Percentiles rank a stretch among this genome's conserved stretches.
phyloP scores from a whole-genome alignment of 352 stramenopile genomes.

The Globisporangium megalacanthum region DNA sequence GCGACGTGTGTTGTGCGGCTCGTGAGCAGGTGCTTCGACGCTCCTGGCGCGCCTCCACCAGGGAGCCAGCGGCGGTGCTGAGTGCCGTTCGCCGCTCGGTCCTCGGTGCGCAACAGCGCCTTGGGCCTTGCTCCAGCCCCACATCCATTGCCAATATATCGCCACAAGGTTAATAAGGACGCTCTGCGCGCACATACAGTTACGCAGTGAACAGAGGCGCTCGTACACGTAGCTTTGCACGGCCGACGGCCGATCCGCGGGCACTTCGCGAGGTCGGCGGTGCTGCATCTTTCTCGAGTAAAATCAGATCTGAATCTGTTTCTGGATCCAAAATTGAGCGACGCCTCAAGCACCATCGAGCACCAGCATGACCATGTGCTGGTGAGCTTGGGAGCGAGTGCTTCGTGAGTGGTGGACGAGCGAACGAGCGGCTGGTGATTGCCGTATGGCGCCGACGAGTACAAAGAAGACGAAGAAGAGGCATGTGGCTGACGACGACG shows the following conservation, averaged over 20 bases:
- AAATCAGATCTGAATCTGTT: neutral
- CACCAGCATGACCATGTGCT: neutral
- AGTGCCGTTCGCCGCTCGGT: slow-evolving; percentile 4
- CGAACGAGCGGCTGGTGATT: no score
- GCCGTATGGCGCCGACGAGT: neutral
- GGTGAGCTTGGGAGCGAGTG: no score
- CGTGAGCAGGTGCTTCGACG: slow-evolving; percentile 43
- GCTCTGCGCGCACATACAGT: neutral
- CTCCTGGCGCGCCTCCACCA: slow-evolving; percentile 35
- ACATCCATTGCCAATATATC: slow-evolving; percentile 6
- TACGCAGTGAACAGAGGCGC: neutral
- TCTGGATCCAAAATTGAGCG: no score
- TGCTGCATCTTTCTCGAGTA: slow-evolving; percentile 3
- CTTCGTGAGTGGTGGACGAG: no score
- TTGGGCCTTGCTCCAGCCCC: slow-evolving; percentile 6
- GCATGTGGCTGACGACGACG: slow-evolving; percentile 15
- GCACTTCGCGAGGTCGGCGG: slow-evolving; percentile 42
- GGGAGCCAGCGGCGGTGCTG: slow-evolving; percentile 34
- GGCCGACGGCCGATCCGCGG: slow-evolving; percentile 45
- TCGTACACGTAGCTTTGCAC: slow-evolving; percentile 48
- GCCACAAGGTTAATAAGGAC: no score
- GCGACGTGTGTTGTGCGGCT: slow-evolving; percentile 24
- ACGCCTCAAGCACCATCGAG: neutral
- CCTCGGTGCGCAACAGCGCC: slow-evolving; percentile 24
- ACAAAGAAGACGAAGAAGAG: neutral